A percentile compares a stretch with the other conserved stretches of the same genome.
These are phyloP conservation scores for Nakaseomyces bracarensis DNA, from an alignment of 1,139 yeast genomes.

Conservation along the genomic window DNA sequence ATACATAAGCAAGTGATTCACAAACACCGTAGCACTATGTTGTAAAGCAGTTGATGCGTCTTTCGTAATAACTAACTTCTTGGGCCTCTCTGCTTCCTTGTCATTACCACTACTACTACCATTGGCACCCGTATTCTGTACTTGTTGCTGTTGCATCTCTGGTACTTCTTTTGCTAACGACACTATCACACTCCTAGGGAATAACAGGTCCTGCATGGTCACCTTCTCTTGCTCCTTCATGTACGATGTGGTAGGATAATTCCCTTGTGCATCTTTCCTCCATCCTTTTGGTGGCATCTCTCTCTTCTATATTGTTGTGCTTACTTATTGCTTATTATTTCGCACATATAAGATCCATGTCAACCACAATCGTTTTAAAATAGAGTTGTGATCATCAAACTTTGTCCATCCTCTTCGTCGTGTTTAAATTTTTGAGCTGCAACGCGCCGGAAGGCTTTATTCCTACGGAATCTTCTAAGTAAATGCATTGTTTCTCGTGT, in stretches of 20 bases:
- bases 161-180: constrained; percentile 47
- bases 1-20: constrained; percentile 54
- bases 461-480: too few species aligned
- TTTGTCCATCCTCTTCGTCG: too few species aligned
- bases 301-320: too few species aligned
- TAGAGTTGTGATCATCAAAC: too few species aligned
- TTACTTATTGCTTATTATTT: too few species aligned
- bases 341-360: too few species aligned
- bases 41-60: constrained; percentile 62
- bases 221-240: constrained; percentile 46
- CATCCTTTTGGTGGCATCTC: constrained; percentile 79
- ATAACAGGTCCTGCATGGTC: constrained; percentile 60
- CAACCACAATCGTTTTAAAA: too few species aligned
- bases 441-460: too few species aligned
- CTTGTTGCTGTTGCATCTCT: constrained; percentile 6
- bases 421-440: too few species aligned
- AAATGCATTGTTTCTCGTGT: too few species aligned
- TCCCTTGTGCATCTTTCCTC: constrained; percentile 69
- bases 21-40: constrained; percentile 65
- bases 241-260: constrained; percentile 40
- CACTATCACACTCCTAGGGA: constrained; percentile 56
- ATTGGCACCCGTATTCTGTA: constrained; percentile 25
- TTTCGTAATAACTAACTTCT: constrained; percentile 42
- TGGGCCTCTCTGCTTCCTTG: constrained; percentile 10
- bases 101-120: too few species aligned